These are phyloP conservation scores for Phytophthora pluvialis DNA, from an alignment of 352 stramenopile species.

Conservation along the genomic window DNA sequence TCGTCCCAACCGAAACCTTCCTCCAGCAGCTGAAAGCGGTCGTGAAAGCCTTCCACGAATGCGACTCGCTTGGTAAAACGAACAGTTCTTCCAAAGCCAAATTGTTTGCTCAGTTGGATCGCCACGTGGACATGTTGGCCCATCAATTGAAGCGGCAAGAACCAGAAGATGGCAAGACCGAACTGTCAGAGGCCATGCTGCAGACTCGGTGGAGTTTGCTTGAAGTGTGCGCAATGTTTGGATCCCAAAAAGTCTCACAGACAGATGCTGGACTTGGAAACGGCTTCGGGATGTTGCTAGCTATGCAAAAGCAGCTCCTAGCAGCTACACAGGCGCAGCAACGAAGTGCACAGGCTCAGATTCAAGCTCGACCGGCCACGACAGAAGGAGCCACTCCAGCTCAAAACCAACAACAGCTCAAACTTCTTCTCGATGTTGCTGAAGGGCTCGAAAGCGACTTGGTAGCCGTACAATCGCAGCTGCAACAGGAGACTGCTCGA, in stretches of 20 bases:
- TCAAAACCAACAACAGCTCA: constrained; percentile 55
- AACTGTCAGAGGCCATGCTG: constrained; percentile 41
- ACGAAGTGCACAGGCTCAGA: constrained; percentile 17
- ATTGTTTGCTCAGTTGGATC: constrained; percentile 62
- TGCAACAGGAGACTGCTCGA: constrained; percentile 56
- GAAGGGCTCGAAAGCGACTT: constrained; percentile 69
- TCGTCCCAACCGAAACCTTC: constrained; percentile 47
- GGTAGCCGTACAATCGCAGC: constrained; percentile 46
- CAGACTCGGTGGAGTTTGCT: constrained; percentile 60
- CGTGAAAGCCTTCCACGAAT: constrained; percentile 56
- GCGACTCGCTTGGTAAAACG: constrained; percentile 16
- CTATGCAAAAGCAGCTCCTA: constrained; percentile 62
- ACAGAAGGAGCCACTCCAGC: constrained; percentile 4
- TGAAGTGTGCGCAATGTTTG: constrained; percentile 58
- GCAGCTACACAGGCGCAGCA: constrained; percentile 41
- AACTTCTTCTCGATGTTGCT: constrained; percentile 68
- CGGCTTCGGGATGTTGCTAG: constrained; percentile 46
- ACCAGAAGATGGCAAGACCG: constrained; percentile 9
- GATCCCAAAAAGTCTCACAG: constrained; percentile 40
- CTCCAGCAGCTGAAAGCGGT: constrained; percentile 60
- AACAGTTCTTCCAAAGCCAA: constrained; percentile 29
- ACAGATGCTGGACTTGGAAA: constrained; percentile 42
- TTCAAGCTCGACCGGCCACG: constrained; percentile 7
- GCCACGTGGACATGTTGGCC: constrained; percentile 54
- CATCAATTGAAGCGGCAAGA: constrained; percentile 53